Conservation (phyloP, 139 green algal genomes). For the Desmodesmus armatus region DNA sequence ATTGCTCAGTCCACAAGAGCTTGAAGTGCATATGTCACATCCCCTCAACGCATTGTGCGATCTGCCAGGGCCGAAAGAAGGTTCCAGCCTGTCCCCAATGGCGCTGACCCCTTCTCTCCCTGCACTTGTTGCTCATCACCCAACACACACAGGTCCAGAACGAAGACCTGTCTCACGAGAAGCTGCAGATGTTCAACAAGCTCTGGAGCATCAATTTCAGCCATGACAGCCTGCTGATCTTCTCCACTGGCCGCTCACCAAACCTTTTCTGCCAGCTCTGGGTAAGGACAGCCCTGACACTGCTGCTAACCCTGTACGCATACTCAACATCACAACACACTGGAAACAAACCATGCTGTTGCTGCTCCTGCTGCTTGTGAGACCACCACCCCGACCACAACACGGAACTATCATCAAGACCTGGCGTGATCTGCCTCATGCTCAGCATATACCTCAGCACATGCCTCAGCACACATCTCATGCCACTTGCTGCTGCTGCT, state of each 20-base stretch:
- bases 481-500: too few species aligned
- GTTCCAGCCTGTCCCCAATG: too few species aligned
- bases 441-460: not conserved
- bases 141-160: conserved; percentile 81
- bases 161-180: conserved; percentile 73
- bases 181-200: conserved; percentile 79
- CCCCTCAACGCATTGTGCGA: too few species aligned
- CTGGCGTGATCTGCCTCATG: too few species aligned
- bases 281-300: too few species aligned
- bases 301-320: too few species aligned
- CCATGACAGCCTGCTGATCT: conserved; percentile 88
- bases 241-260: conserved; percentile 91
- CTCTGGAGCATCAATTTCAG: conserved; percentile 80
- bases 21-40: too few species aligned
- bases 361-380: not conserved
- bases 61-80: too few species aligned
- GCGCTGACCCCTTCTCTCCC: too few species aligned
- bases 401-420: too few species aligned
- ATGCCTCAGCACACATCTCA: not conserved
- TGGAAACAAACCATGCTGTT: not conserved
- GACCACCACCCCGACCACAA: not conserved
- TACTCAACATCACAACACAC: too few species aligned
- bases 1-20: too few species aligned
- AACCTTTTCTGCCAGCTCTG: conserved; percentile 81
- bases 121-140: not conserved